Evolutionary conservation across 2,329 filamentous ascomycete species (phyloP), one percentile per base, ranked within the genome.

Genomic region (Botrytis aclada): DNA sequence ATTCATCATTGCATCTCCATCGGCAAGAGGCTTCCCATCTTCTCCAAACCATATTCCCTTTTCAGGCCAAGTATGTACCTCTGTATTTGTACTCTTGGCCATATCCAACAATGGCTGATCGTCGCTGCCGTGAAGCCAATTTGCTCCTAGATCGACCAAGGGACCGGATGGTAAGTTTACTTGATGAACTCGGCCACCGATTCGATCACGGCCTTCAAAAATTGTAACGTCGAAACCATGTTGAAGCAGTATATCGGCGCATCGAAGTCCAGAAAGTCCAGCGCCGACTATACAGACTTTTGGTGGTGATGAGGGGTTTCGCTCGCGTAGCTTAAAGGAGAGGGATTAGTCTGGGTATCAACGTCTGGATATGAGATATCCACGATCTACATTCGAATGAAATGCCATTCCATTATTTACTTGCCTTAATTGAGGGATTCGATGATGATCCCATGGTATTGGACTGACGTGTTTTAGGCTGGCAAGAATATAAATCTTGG

Each of bases 231-330:
- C 82, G 74, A 85, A 84, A 4, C 86, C 87, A 75, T 85, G 82
- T 69, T 85, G 82, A 4, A 88, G 78, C 16, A 90, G 80, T 1
- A 89, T 79, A 74, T 88, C 87, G 39, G 88, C 87, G 76, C 86
- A 88, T 74, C 87, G 82, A 69, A 89, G 81, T 1, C 88, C 88
- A 22, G 87, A 84, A 43, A 89, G 82, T 9, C 88, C 88, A 37
- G 87, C 87, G 22, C 88, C 88, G 4, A 90, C 82, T 56, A 90
- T 82, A 62, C 86, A 76, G 37, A 79, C 74, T 32, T 72, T 72
- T 25, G 61, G 62, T 43, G 39, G 29, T 12, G 16, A 32, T 29
- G 43, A 22, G 25, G 51, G 51, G 34, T 41, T 58, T 39, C 60
- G 29, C 25, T 43, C n/a, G 10, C 70, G 70, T n/a, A 25, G 25